Base-by-base conservation (phyloP, 208 protist genomes). In the Trypanosoma avium region DNA sequence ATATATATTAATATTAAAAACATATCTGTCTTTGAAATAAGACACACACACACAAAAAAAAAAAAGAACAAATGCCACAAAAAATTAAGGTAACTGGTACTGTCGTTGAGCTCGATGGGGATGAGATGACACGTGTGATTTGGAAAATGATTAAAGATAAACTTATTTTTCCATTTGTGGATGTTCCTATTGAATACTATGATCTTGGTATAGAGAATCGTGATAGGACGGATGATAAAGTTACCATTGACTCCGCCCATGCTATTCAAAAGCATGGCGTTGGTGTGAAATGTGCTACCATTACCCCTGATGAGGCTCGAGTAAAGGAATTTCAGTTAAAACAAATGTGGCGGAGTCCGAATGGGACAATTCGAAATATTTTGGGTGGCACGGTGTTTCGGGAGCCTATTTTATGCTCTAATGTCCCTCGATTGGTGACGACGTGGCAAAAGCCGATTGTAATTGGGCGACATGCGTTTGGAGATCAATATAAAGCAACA, bases 281-380 rank as follows among this genome's bases (percentile, higher is more conserved):
- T 46, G 94, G 88, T 64, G 88, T 97, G 50, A 97, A 97, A 70
- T 97, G 93, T 75, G 94, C 94, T 4, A 97, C 94, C 2, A 97
- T 97, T 56, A 97, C 94, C 15, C 93, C 94, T 29, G 91, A 97
- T 67, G 92, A 96, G 75, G 77, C 49, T 15, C 70, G 94, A 53
- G 93, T 97, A 10, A 73, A 84, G 57, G 94, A 97, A 66, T 97
- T 95, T 63, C 81, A 88, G 10, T 69, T 97, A 21, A 95, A 94
- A 52, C 67, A 97, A 61, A 97, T 97, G 92, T 97, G 91, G 91
- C 93, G 88, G 54, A 92, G 80, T 42, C 94, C 94, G 42, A 97
- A 97, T 50, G 94, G 94, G 19, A 97, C 94, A n/a, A 97, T 97
- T 73, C 76, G 94, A 30, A 97, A 97, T 77, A 97, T 97, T 67